Evolutionary conservation across 139 green algal genomes (phyloP), one percentile per base, ranked within the genome.

Genomic region (Chlorella vulgaris): DNA sequence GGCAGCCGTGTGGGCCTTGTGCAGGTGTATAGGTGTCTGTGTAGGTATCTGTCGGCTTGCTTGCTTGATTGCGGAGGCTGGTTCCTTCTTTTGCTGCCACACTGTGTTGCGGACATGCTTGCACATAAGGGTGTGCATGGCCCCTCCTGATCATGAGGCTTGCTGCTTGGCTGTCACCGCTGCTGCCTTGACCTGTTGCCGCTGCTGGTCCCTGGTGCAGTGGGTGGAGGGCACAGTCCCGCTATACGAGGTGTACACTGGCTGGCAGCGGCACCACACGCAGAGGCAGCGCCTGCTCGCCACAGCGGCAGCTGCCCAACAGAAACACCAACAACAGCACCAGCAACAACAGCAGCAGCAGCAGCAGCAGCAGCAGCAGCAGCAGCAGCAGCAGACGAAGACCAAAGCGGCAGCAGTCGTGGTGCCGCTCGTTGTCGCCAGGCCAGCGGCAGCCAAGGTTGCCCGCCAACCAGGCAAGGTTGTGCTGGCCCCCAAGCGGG

Each of bases 171-270:
- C 5, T 75, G 36, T 19, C 38, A 75, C 29, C 68, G 55, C 68
- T 2, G 22, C 38, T 58, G 7, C 24, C 68, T 31, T 4, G 7
- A 24, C 24, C 24, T 42, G 8, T 26, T 7, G 21, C 19, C 33
- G 6, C 26, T n/a, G n/a, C n/a, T n/a, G n/a, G n/a, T n/a, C n/a
- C n/a, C n/a, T n/a, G n/a, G 4, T 89, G 31, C 79, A 92, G 63
- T 98, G 95, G 95, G 91, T 98, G 43, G 78, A 90, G 15, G 66
- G 89, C 80, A 91, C 91, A 0, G 81, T 84, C 13, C 95, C 95
- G 2, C 80, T 98, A 4, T 98, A 91, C 76, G 85, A 82, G 13
- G 33, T 98, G 22, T 96, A 94, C 79, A 84, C 88, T 21, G 38
- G 66, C 10, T 98, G 94, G 94, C 93, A 97, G 85, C 24, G 80